Evolutionary conservation across 2,329 filamentous ascomycete genomes (phyloP), one percentile per base, ranked within the genome.

Genomic region (Cladosporium phlei): DNA sequence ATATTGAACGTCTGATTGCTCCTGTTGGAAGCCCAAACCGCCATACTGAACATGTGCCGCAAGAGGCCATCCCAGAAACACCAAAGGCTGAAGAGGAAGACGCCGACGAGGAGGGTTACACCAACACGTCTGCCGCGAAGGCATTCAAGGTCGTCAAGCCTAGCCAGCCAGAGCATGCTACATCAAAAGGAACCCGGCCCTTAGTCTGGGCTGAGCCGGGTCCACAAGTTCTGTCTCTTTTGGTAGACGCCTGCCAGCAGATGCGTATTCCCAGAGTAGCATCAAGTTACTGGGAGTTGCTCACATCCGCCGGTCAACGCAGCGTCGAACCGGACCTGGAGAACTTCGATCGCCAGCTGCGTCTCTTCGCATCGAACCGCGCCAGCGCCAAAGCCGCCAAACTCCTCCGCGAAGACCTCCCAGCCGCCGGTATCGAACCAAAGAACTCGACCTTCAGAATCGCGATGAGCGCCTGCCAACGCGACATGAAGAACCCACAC

Each of bases 401-500:
- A 11, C 62, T 85, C n/a, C 62, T 96, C 16, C 62, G 69, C 19
- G 60, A 55, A 20, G 50, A 59, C 20, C 40, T 57, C n/a, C 52
- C 62, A 17, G 27, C 59, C 3, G 57, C 50, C 9, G 57, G 66
- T 62, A 25, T 66, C 24, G 44, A 48, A 11, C 60, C 65, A 1
- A 58, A 46, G 16, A 57, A 57, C 11, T 77, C 76, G 48, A 80
- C 80, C 8, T 87, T 89, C 68, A 78, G 79, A 44, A 77, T 88
- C 37, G 88, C 85, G 45, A 80, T 96, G 71, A 76, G 77, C 52
- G 75, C 80, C 4, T 95, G 89, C 64, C 69, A 80, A 19, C 78
- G 83, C 47, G 88, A 96, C 70, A 84, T 82, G 59, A 81, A 82
- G 46, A 95, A 94, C 63, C 72, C 65, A n/a, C 77, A 83, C 43